A percentile compares a stretch with the other conserved stretches of the same genome.
Evolutionary conservation across 2,329 filamentous ascomycete genomes (phyloP).

Genomic region (Phialocephala subalpina): DNA sequence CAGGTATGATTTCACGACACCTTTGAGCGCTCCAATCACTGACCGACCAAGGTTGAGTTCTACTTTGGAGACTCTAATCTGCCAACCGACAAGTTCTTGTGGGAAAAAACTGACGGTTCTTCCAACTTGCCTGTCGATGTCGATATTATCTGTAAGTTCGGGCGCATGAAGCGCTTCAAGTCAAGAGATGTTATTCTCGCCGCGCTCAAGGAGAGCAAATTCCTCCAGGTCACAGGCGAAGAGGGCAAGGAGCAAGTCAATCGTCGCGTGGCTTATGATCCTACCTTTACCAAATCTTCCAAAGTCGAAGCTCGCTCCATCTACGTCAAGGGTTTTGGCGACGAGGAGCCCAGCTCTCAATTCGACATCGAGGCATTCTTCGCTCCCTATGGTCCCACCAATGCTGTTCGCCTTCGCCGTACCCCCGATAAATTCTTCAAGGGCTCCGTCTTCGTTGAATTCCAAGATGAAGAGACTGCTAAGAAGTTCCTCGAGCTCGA

Average conservation of each 20-base stretch:
- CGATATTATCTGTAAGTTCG: constrained; percentile 83
- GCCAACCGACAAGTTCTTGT: constrained; percentile 86
- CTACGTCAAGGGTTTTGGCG: constrained; percentile 94
- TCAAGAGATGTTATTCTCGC: constrained; percentile 84
- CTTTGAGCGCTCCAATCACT: constrained; percentile 4
- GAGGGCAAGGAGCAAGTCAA: constrained; percentile 76
- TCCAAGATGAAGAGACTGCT: constrained; percentile 78
- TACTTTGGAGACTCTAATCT: constrained; percentile 96
- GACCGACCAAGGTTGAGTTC: constrained; percentile 79
- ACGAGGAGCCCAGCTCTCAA: constrained; percentile 84
- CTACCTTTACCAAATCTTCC: constrained; percentile 61
- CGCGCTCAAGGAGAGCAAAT: constrained; percentile 79
- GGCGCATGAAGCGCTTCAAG: constrained; percentile 95
- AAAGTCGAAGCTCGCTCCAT: constrained; percentile 77
- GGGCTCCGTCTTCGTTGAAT: constrained; percentile 96
- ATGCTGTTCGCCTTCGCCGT: constrained; percentile 87
- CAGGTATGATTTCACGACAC: constrained; percentile 56
- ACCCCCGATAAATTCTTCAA: constrained; percentile 81
- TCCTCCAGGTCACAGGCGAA: constrained; percentile 77
- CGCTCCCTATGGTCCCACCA: constrained; percentile 78
- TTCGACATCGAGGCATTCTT: constrained; percentile 96
- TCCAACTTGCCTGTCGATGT: constrained; percentile 85
- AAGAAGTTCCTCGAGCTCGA: constrained; percentile 83
- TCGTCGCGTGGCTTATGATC: constrained; percentile 77
- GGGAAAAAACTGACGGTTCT: constrained; percentile 77